Conservation (phyloP, 2,329 filamentous ascomycete species). For the Magnaporthiopsis rhizophila region DNA sequence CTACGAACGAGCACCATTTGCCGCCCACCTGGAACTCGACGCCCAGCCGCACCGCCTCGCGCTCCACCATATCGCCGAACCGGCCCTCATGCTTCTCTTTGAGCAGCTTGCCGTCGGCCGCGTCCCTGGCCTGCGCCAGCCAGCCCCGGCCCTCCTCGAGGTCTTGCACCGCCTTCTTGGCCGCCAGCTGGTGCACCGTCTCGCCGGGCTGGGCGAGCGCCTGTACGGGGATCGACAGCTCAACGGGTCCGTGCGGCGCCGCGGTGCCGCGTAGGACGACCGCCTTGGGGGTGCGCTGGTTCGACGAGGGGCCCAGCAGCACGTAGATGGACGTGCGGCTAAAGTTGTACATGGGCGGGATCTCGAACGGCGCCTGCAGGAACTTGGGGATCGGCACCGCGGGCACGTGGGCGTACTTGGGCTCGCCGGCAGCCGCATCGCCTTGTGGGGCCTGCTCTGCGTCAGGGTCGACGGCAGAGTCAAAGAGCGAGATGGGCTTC, state of each 20-base stretch:
- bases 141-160: constrained; percentile 65
- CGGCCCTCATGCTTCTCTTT: constrained; percentile 38
- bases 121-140: constrained; percentile 43
- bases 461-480: constrained; percentile 37
- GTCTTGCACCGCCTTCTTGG: constrained; percentile 58
- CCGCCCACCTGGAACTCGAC: constrained; percentile 58
- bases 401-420: constrained; percentile 44
- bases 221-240: constrained; percentile 56
- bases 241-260: constrained; percentile 36
- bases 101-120: constrained; percentile 30
- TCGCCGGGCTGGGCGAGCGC: constrained; percentile 34
- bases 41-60: constrained; percentile 59
- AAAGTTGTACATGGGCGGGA: constrained; percentile 61
- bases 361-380: constrained; percentile 55
- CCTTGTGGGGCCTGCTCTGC: constrained; percentile 19
- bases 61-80: constrained; percentile 53
- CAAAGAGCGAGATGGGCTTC: constrained; percentile 52
- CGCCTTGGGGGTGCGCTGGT: constrained; percentile 38
- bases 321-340: constrained; percentile 58
- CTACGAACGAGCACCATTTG: constrained; percentile 68
- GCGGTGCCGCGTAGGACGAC: constrained; percentile 52
- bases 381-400: constrained; percentile 42
- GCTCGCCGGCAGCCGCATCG: constrained; percentile 14
- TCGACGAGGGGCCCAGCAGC: constrained; percentile 45
- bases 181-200: constrained; percentile 63